Conservation (phyloP, 176 grass and related monocot species). For the Leersia perrieri region DNA sequence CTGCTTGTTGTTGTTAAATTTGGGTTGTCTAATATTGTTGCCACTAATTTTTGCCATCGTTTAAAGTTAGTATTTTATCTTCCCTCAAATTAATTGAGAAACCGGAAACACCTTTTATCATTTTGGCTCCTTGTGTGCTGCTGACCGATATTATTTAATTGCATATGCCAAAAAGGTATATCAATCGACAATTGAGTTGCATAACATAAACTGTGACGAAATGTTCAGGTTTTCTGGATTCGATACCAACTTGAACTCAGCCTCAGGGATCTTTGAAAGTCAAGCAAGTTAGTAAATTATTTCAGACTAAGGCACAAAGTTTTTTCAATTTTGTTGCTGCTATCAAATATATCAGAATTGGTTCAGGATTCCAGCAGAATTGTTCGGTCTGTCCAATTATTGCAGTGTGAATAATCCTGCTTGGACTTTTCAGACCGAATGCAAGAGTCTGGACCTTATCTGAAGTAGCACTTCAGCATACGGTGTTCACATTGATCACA, state of each 20-base stretch:
- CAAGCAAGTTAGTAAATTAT: background rate
- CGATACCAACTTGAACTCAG: background rate
- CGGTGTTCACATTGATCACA: background rate
- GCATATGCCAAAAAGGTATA: background rate
- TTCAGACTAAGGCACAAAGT: constrained; percentile 1
- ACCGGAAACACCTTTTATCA: background rate
- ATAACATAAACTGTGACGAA: background rate
- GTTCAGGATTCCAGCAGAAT: background rate
- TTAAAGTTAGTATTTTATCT: background rate
- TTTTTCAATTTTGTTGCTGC: background rate
- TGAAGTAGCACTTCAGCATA: background rate
- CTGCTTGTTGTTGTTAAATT: background rate
- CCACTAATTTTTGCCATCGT: background rate
- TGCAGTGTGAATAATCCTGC: background rate
- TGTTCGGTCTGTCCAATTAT: background rate
- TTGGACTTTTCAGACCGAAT: background rate
- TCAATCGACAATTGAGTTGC: background rate
- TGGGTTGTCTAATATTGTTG: background rate
- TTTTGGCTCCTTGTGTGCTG: background rate
- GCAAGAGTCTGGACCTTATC: background rate
- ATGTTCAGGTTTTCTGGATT: constrained; percentile 3
- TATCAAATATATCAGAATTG: background rate
- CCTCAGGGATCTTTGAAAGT: too few relatives aligned
- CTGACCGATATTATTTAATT: background rate
- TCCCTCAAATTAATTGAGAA: background rate